A percentile compares a stretch with the other conserved stretches of the same genome.
Conservation (phyloP, 768 basidiomycete species). For the Suillus hirtellus region DNA sequence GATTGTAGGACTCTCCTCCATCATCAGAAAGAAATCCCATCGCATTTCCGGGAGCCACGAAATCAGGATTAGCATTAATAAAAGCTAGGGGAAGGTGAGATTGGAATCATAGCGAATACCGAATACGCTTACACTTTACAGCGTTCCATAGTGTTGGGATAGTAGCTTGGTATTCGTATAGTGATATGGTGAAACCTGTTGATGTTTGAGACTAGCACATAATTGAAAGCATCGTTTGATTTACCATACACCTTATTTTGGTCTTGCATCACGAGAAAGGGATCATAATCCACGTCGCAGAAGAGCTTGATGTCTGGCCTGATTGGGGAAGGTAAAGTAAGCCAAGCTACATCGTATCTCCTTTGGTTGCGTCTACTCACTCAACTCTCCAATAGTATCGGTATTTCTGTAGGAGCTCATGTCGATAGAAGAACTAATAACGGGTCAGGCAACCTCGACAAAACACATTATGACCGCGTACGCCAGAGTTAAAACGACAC, state of each 20-base stretch:
- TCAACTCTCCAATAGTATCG: conserved; percentile 92
- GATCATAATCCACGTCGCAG: conserved; percentile 78
- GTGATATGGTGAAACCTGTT: conserved; percentile 74
- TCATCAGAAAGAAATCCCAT: conserved; percentile 76
- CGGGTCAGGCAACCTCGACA: conserved; percentile 6
- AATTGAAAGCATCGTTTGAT: conserved; percentile 5
- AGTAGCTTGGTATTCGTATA: conserved; percentile 78
- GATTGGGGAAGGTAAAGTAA: conserved; percentile 10
- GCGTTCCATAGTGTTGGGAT: conserved; percentile 79
- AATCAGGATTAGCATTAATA: conserved; percentile 58
- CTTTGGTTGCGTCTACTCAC: conserved; percentile 41
- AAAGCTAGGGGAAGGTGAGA: conserved; percentile 53
- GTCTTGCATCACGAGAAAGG: conserved; percentile 79
- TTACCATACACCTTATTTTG: conserved; percentile 82
- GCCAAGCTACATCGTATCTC: conserved; percentile 1
- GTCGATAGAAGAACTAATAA: conserved; percentile 77
- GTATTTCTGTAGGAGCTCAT: conserved; percentile 72
- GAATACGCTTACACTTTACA: conserved; percentile 55
- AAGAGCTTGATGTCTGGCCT: conserved; percentile 80
- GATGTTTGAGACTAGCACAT: conserved; percentile 21
- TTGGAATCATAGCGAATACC: conserved; percentile 1
- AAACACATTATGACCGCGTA: conserved; percentile 34
- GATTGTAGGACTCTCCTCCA: conserved; percentile 66
- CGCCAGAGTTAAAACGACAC: conserved; percentile 94
- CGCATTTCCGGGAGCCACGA: conserved; percentile 63